Percentiles rank a stretch among this genome's conserved stretches.
phyloP scores from a whole-genome alignment of 2,329 filamentous ascomycete genomes.

The Fusarium stilboides region DNA sequence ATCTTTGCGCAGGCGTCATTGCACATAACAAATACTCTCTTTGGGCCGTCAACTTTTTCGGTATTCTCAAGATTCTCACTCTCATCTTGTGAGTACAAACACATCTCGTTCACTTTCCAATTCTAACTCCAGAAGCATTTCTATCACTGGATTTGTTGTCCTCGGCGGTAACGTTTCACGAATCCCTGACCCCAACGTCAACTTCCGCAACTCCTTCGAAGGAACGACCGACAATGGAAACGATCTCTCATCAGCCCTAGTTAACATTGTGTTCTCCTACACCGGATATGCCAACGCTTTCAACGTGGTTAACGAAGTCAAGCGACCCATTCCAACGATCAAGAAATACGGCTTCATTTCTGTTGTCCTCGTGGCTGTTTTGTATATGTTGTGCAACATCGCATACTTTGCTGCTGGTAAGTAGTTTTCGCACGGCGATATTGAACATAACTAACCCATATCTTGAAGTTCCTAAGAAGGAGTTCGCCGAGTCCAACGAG shows the following conservation, averaged over 20 bases:
- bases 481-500: constrained; percentile 66
- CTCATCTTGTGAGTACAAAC: constrained; percentile 65
- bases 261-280: constrained; percentile 73
- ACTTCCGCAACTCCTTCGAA: constrained; percentile 56
- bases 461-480: constrained; percentile 62
- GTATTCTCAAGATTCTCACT: constrained; percentile 72
- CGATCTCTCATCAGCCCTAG: constrained; percentile 63
- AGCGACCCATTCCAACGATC: constrained; percentile 71
- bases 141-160: constrained; percentile 73
- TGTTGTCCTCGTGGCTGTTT: constrained; percentile 64
- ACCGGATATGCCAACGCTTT: constrained; percentile 72
- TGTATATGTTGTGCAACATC: constrained; percentile 73
- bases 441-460: no score
- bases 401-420: constrained; percentile 69
- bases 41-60: constrained; percentile 69
- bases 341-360: constrained; percentile 66
- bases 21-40: constrained; percentile 72
- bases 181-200: constrained; percentile 53
- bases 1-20: constrained; percentile 54
- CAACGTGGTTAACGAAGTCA: constrained; percentile 74
- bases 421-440: no score
- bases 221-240: constrained; percentile 57
- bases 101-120: fast-evolving
- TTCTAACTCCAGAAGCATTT: constrained; percentile 53
- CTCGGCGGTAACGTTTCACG: constrained; percentile 59